Base-by-base conservation (phyloP, 768 basidiomycete genomes). In the Suillus hirtellus region DNA sequence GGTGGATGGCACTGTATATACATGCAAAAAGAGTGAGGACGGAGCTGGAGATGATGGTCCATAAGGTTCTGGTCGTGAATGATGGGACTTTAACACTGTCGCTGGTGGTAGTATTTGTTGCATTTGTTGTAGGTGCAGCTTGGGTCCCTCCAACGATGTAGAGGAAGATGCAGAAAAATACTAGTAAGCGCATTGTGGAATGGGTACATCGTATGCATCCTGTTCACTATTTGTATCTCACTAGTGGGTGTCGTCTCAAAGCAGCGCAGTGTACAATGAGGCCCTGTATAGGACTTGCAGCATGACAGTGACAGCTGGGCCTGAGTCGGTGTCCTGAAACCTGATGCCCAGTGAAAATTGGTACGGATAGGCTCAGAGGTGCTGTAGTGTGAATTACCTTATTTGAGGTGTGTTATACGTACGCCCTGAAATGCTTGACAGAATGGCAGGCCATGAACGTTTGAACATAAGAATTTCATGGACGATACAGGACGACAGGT, bases 1-100 rank as follows among this genome's bases (percentile, higher is more conserved):
- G 71, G 55, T 75, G 71, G 14, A 72, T 60, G 10, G 73, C 64
- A 17, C 68, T 60, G 70, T 69, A 75, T 2, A 66, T 69, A 42
- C 72, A 74, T 0, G 69, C 59, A n/a, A 73, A 69, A 2, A 75
- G 65, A 1, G 70, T 71, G 19, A 44, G 19, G 2, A 44, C 19
- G 9, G 8, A 44, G 43, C 43, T 44, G 43, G 19, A 44, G 43
- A 44, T 6, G 19, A 44, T 44, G 5, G 9, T n/a, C 43, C 19
- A 44, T 2, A 52, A 2, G 15, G 50, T 52, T 34, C 50, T 34
- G 10, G 27, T 52, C 9, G 27, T 34, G 8, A 52, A 34, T 52
- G 31, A 19, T 19, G 50, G 31, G 1, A 17, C 31, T 19, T 34
- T 3, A 2, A 19, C 0, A 52, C 50, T 19, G 31, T 52, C 50